Base-by-base conservation (phyloP, 2,329 filamentous ascomycete genomes). In the Xylaria sp. region DNA sequence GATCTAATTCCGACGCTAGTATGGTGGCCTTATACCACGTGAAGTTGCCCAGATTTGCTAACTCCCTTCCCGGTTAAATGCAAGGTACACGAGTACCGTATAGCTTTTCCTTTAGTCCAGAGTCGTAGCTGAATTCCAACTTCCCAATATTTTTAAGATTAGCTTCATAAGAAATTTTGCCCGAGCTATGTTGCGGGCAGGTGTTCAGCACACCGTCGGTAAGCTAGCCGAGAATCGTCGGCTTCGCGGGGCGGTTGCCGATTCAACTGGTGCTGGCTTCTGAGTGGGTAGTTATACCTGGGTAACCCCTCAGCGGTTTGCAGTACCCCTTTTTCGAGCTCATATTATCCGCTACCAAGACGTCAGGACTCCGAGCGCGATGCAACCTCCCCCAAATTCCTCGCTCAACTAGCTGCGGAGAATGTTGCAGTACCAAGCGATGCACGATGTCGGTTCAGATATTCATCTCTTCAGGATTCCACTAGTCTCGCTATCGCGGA, bases 171-270 rank as follows among this genome's bases (percentile, higher is more conserved):
- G 28, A 15, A 18, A 46, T 3, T 12, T n/a, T n/a, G 60, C 7
- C 18, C 18, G 20, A 37, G 9, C 31, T 37, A 4, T 54, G 1
- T 54, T n/a, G 31, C 44, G 61, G 41, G 61, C 37, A 9, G 10
- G 15, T 46, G 31, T 34, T n/a, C 18, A 48, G 5, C 28, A 46
- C n/a, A 44, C 25, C 25, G n/a, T 46, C 51, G 51, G 46, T 10
- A 64, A 67, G 54, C 58, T 31, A 61, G 23, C 46, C 52, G 51
- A 28, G 23, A 23, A 28, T 15, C 8, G 18, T 56, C 66, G 66
- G 69, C 58, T 61, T 58, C 15, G 37, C 66, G 69, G 69, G 66
- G 61, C 57, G 50, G 18, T 52, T 65, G 62, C 69, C 69, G 69
- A 39, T 10, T 48, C n/a, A 3, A 28, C 44, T 20, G 4, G 3